These are phyloP conservation scores for Geum urbanum DNA, from an alignment of 306 rosid genomes.

Conservation along the genomic window DNA sequence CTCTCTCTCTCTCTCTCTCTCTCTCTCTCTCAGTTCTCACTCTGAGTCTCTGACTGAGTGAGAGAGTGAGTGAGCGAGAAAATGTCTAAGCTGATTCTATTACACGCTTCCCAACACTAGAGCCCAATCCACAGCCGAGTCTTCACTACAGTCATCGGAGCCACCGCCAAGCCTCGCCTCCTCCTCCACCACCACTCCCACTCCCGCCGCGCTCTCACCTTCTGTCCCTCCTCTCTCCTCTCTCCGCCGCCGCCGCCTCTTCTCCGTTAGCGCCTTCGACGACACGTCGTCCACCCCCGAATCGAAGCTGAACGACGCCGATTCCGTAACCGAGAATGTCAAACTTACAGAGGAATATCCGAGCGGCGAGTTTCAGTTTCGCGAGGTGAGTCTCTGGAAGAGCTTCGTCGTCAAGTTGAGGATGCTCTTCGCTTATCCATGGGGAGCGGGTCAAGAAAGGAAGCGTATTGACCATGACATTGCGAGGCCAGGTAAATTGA, in stretches of 20 bases:
- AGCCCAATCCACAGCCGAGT: slow-evolving; percentile 29
- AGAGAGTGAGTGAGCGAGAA: no score
- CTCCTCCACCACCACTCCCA: slow-evolving; percentile 28
- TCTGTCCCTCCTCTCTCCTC: no score
- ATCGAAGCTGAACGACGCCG: slow-evolving; percentile 9
- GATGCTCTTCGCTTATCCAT: slow-evolving; percentile 72
- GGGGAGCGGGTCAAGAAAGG: slow-evolving; percentile 80
- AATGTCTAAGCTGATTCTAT: slow-evolving; percentile 64
- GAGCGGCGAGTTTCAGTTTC: slow-evolving; percentile 57
- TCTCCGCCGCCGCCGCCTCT: slow-evolving; percentile 19
- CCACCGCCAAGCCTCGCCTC: slow-evolving; percentile 15
- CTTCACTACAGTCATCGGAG: slow-evolving; percentile 9
- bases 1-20: no score
- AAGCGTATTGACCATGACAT: slow-evolving; percentile 59
- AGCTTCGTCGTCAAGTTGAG: slow-evolving; percentile 58
- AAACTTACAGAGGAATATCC: slow-evolving; percentile 45
- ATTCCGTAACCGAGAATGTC: slow-evolving; percentile 12
- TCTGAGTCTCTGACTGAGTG: no score
- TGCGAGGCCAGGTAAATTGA: slow-evolving; percentile 34
- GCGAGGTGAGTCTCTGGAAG: slow-evolving; percentile 52
- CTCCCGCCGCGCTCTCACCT: no score
- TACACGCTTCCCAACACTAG: slow-evolving; percentile 39
- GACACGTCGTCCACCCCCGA: no score
- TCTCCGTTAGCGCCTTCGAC: slow-evolving; percentile 51
- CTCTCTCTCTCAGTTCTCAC: no score